Evolutionary conservation across 179 eudicot genomes (phyloP).

Genomic region (Camellia oleifera): DNA sequence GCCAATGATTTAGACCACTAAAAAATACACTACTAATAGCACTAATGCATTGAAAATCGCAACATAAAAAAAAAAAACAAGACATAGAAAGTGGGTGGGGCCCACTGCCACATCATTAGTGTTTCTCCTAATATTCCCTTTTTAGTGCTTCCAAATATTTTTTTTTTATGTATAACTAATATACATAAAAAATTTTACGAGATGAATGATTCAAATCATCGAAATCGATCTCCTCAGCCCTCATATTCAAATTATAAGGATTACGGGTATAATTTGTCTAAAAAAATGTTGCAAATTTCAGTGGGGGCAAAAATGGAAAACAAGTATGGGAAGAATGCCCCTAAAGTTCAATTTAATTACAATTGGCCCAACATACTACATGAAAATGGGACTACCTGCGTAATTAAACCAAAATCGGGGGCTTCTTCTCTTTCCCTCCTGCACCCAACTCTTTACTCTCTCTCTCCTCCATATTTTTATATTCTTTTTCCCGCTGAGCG

Average conservation of each 20-base stretch:
- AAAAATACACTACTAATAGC: no score
- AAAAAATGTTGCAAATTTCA: neutral
- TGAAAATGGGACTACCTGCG: neutral
- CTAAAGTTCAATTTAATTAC: conserved; percentile 12
- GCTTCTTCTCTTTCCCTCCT: neutral
- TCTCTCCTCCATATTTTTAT: neutral
- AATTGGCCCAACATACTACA: neutral
- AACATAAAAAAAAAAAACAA: no score
- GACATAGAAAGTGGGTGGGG: no score
- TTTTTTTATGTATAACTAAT: neutral
- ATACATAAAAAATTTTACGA: neutral
- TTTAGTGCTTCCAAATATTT: neutral
- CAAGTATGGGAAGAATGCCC: neutral
- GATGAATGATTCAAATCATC: neutral
- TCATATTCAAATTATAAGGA: no score
- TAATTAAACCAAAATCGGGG: conserved; percentile 15
- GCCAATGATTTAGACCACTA: no score
- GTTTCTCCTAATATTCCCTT: no score
- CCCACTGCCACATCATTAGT: no score
- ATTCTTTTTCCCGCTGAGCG: neutral
- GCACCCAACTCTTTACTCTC: neutral
- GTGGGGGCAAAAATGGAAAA: conserved; percentile 12
- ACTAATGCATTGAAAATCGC: no score
- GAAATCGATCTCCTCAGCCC: no score
- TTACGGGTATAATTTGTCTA: no score